These are phyloP conservation scores for Aspergillus candidus DNA, from an alignment of 2,329 filamentous ascomycete species.

Conservation along the genomic window DNA sequence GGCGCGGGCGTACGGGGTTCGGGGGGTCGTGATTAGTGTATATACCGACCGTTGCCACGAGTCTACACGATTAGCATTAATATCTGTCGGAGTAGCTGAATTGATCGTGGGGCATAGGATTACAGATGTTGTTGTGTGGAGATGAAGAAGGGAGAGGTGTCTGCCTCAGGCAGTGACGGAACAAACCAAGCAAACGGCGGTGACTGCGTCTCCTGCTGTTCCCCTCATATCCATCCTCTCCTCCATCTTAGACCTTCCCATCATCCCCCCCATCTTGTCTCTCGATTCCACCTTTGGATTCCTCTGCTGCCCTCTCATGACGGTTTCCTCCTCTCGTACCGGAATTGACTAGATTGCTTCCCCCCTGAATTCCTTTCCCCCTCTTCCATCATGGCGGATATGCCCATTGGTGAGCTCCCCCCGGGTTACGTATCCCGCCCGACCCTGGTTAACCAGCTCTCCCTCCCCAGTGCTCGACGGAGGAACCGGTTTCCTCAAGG, in stretches of 20 bases:
- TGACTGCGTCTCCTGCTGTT: background rate
- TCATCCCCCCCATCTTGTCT: constrained; percentile 8
- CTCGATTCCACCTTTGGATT: too few relatives aligned
- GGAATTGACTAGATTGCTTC: constrained; percentile 8
- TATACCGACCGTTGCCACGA: too few relatives aligned
- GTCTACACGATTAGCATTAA: too few relatives aligned
- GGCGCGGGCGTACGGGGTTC: constrained; percentile 3
- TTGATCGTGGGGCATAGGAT: background rate
- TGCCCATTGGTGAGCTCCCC: constrained; percentile 43
- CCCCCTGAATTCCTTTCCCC: background rate
- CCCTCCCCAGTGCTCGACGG: constrained; percentile 80
- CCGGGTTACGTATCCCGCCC: constrained; percentile 20
- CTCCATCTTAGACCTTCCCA: constrained; percentile 1
- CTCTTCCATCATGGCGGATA: constrained; percentile 39
- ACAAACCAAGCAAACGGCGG: background rate
- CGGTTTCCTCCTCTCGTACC: constrained; percentile 6
- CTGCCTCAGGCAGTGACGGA: background rate
- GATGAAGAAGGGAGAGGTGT: too few relatives aligned
- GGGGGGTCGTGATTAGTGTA: too few relatives aligned
- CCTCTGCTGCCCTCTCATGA: constrained; percentile 1
- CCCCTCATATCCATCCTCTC: constrained; percentile 3
- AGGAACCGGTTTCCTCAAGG: constrained; percentile 99
- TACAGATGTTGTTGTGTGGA: too few relatives aligned
- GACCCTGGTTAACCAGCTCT: constrained; percentile 23
- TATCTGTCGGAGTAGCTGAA: background rate